Evolutionary conservation across 495 filamentous ascomycete species (phyloP), one percentile per base, ranked within the genome.

Genomic region (Lophiotrema nucula): DNA sequence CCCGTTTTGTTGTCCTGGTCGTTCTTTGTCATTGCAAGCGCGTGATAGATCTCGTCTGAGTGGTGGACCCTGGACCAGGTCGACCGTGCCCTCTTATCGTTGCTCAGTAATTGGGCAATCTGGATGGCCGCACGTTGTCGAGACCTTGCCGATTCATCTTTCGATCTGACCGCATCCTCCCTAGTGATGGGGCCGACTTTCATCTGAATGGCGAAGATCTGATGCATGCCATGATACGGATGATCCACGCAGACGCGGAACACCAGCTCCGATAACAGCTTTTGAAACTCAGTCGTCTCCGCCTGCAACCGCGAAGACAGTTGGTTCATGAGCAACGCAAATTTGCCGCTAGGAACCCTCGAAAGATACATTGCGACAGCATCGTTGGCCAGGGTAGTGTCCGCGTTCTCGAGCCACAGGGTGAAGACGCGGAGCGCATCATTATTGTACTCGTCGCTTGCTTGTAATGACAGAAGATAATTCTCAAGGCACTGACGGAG

Each of bases 171-270:
- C 78, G 31, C 77, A 75, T 62, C 79, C 82, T 16, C 81, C 83
- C 28, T 86, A 19, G 53, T 22, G 19, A 51, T 38, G 19, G 35
- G 4, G 26, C 33, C 24, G 8, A 57, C 37, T 19, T 63, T 57
- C 21, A 47, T 57, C 19, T 63, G 60, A 25, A 63, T 84, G 6
- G 90, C 85, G 74, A 90, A 95, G 19, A 99, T 90, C 49, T 97
- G 91, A 67, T 97, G 92, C 84, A 96, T 92, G 37, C 88, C 89
- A 65, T 99, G 93, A 70, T 90, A 95, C 1, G 93, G 93, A 70
- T 99, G 93, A 23, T 99, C 90, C 10, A 77, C 76, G 67, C 91
- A 96, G 51, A 97, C 93, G 11, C 85, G 79, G 56, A 84, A 79
- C 13, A 97, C 83, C 31, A 97, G 72, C 1, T 77, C 71, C 18